Conservation (phyloP, 805 yeast genomes). For the Teunomyces barrocoloradensis region DNA sequence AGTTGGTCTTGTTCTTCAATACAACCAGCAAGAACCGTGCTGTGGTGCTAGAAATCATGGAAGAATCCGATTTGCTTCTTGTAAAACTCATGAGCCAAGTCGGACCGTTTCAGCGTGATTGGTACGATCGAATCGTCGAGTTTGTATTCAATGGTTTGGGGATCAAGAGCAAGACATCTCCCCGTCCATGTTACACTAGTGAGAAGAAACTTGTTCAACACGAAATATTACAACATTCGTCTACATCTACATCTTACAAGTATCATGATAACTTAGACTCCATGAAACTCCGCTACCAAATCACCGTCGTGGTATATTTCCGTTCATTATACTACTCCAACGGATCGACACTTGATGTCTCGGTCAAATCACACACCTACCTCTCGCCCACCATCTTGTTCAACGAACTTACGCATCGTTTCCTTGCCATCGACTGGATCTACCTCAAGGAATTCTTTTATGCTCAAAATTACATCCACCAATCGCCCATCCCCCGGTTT, state of each 20-base stretch:
- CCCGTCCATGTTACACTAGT: constrained; percentile 23
- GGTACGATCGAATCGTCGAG: constrained; percentile 32
- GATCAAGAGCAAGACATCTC: constrained; percentile 11
- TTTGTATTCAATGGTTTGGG: constrained; percentile 28
- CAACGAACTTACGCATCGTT: constrained; percentile 10
- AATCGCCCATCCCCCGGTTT: constrained; percentile 2
- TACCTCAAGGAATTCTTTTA: constrained; percentile 14
- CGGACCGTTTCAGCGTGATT: constrained; percentile 17
- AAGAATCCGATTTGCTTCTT: constrained; percentile 6
- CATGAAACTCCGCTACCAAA: constrained; percentile 24
- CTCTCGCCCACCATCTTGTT: constrained; percentile 9
- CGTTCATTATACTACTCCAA: constrained; percentile 14
- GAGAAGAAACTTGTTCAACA: constrained; percentile 23
- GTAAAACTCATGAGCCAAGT: constrained; percentile 20
- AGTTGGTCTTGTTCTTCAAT: not conserved
- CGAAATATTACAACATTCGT: constrained; percentile 12
- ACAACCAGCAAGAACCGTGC: constrained; percentile 3
- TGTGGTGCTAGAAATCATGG: constrained; percentile 1
- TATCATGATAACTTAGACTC: constrained; percentile 27
- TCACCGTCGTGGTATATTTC: constrained; percentile 16
- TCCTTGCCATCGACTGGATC: constrained; percentile 9
- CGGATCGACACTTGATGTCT: constrained; percentile 8
- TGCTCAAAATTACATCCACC: not conserved
- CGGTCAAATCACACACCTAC: constrained; percentile 6
- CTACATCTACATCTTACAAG: not conserved